Evolutionary conservation across 768 basidiomycete genomes (phyloP), one percentile per base, ranked within the genome.

Genomic region (Suillus clintonianus): DNA sequence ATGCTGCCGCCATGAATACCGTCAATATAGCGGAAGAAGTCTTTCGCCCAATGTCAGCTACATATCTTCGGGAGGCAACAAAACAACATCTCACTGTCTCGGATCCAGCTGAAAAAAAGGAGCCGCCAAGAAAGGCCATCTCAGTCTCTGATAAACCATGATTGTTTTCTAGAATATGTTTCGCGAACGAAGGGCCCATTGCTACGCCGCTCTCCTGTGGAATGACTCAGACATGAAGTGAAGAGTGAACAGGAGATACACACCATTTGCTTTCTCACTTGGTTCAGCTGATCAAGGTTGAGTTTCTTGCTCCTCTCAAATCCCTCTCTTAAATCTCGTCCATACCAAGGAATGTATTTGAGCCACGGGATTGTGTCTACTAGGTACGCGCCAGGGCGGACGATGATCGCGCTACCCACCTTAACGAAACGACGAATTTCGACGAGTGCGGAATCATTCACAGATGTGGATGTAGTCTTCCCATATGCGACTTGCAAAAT

Each of bases 71-170:
- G 15, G 57, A 24, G 69, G 68, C 22, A 32, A 19, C 7, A 14
- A 3, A n/a, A 3, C 22, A 6, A 27, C 4, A 22, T 55, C 70
- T 43, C 57, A 75, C 77, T 4, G 86, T 87, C 64, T 85, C 85
- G 1, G 82, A 80, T 3, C 86, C 86, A 13, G 86, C 86, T 19
- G 84, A 85, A 64, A 86, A 87, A 74, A 88, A 80, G 42, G 77
- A 76, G 0, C 86, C 87, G 4, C 83, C 85, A 24, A 87, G 79
- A 71, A 86, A 87, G 0, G 85, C 81, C 7, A 81, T 79, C 64
- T 88, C 86, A 56, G 82, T 74, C 55, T 83, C 77, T 5, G 83
- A 78, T 10, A 87, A 77, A 9, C 78, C 81, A 30, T 84, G 80
- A 57, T 83, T 81, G 6, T 80, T 78, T 63, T 86, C 85, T 2